Evolutionary conservation across 306 rosid genomes (phyloP), one percentile per base, ranked within the genome.

Genomic region (Castanea mollissima): DNA sequence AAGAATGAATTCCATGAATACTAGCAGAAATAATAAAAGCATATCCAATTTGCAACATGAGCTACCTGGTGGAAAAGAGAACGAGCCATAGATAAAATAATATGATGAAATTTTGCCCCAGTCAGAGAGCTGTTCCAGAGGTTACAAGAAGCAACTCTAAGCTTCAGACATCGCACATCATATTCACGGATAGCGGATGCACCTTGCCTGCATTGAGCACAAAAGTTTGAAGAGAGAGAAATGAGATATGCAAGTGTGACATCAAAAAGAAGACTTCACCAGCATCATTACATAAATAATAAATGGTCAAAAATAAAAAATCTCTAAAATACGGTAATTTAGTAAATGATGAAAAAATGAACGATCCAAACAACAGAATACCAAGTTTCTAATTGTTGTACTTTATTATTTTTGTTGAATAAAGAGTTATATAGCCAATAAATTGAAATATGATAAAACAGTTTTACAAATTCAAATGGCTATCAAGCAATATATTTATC

Each of bases 61-160:
- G 35, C 20, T 71, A 94, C 98, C 97, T 91, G 97, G 85, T 88
- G 92, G 81, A 95, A 88, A 90, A 95, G 92, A 70, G 74, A 74
- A 60, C 87, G 86, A 35, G 89, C 97, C 79, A 93, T 80, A 58
- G 89, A 87, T 69, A 87, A 80, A 86, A 92, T 90, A 77, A 90
- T 91, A 35, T 62, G 10, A 41, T 87, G 85, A 32, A 90, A 73
- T 69, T 86, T 59, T 15, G 74, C 74, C 77, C 92, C 97, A 59
- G 69, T 75, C 34, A 74, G 82, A 69, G 87, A 86, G 80, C 90
- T 82, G 49, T 27, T 71, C 99, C 99, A 95, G 74, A 95, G 81
- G 83, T 85, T 88, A 71, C 79, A 80, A 31, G 90, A 79, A 46
- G 94, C 88, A 55, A 83, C 89, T 85, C 90, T 93, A 85, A 73